Percentiles rank a stretch among this genome's conserved stretches.
These are phyloP conservation scores for Tetrastigma voinierianum DNA, from an alignment of 164 flowering plant genomes.

Conservation along the genomic window DNA sequence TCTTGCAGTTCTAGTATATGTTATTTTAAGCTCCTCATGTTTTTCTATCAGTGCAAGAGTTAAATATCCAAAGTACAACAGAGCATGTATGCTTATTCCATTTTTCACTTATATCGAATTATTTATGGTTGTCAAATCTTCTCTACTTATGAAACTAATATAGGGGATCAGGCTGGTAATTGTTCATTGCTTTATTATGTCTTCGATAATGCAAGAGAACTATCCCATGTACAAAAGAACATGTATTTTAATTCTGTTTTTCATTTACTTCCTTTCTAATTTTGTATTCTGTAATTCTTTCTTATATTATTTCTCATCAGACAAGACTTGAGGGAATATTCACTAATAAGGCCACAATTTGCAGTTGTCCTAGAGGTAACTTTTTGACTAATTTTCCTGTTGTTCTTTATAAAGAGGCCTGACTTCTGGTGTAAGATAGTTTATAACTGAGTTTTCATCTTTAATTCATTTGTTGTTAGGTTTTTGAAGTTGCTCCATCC, in stretches of 20 bases:
- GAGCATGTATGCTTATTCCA: too few relatives aligned
- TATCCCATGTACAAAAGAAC: not conserved
- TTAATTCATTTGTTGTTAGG: constrained; percentile 29
- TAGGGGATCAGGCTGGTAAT: too few relatives aligned
- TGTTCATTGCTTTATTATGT: too few relatives aligned
- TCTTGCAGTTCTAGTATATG: too few relatives aligned
- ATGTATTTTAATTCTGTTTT: not conserved
- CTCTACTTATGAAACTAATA: too few relatives aligned
- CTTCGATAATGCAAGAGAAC: not conserved
- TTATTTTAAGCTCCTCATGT: too few relatives aligned
- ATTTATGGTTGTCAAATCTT: too few relatives aligned
- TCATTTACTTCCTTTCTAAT: not conserved
- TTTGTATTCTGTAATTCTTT: not conserved
- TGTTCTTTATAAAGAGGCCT: not conserved
- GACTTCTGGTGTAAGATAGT: not conserved
- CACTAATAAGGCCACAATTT: constrained; percentile 61
- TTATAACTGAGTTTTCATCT: not conserved
- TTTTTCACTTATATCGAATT: too few relatives aligned
- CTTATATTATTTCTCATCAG: constrained; percentile 31
- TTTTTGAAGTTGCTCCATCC: constrained; percentile 88
- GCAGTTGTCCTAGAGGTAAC: constrained; percentile 90
- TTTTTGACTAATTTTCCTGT: not conserved
- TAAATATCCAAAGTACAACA: too few relatives aligned
- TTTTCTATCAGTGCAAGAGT: too few relatives aligned
- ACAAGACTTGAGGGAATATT: constrained; percentile 87